Evolutionary conservation across 2,329 filamentous ascomycete genomes (phyloP), one percentile per base, ranked within the genome.

Genomic region (Verticillium isaacii): DNA sequence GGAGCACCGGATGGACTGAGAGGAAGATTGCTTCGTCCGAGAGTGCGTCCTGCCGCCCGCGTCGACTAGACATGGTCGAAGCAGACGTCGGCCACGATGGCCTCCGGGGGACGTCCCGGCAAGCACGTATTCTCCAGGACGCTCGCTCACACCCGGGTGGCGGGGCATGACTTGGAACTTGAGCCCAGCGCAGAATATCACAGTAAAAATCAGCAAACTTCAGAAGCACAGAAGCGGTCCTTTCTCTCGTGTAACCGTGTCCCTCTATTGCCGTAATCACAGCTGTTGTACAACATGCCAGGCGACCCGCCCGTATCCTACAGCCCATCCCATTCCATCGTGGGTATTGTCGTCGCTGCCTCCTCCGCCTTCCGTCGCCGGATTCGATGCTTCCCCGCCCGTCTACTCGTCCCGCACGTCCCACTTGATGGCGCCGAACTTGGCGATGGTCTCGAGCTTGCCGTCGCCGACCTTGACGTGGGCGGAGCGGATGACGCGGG

Each of bases 401-500:
- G 4, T 32, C 45, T 59, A 59, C 11, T 52, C 58, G 19, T 54
- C 58, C 32, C 58, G 15, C 15, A 37, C 15, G 62, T 73, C 73
- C 84, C 84, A 87, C 66, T 78, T 74, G 6, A 85, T 74, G 25
- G 74, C 72, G 1, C 82, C 82, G 61, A 85, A 83, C 55, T 77
- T 75, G 50, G 79, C 77, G 60, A 83, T 69, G 11, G 80, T 85
- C 60, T 76, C 75, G 36, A 89, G 75, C 69, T 81, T 82, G 63
- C 82, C 82, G 63, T 85, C 81, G 54, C 93, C 94, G 67, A 98
- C 82, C 82, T 93, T 96, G 62, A 98, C 93, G 63, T 94, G 88
- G 32, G 88, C 89, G 70, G 93, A 89, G 63, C 93, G 87, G 66
- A 99, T 90, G 86, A 98, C 91, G 62, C 95, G 84, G 50, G 95